Evolutionary conservation across 495 filamentous ascomycete species (phyloP), one percentile per base, ranked within the genome.

Genomic region (Hyaloscypha hepaticicola): DNA sequence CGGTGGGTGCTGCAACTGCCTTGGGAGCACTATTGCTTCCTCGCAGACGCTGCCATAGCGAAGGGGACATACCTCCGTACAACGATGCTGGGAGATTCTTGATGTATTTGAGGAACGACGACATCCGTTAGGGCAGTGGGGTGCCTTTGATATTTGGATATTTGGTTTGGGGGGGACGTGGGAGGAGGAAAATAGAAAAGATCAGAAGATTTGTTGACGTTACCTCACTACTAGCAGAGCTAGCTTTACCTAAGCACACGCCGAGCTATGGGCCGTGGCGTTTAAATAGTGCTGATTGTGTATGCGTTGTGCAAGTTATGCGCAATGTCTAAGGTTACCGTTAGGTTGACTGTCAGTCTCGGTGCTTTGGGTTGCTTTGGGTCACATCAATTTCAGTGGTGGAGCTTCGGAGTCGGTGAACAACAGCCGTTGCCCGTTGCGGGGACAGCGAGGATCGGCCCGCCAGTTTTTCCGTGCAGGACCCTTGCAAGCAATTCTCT

Each of bases 11-110:
- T 49, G 11, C 29, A 22, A 38, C 19, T 25, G 55, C 60, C 6
- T 41, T 27, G 31, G 63, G 67, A 24, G 28, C 26, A 21, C 16
- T 50, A 1, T 52, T 31, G 11, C 53, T 53, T 6, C 59, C 63
- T 50, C 55, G 8, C n/a, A 69, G 58, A 11, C 67, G 67, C 27
- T 29, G 22, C 49, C 71, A 60, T 26, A 70, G 63, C 16, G 59
- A 45, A 29, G 29, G 28, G 24, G 72, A 67, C 66, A 73, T 73
- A 52, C 27, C 21, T 8, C 59, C 57, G 14, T n/a, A 58, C 14
- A 71, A 29, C 21, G 59, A 64, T 26, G 66, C 60, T 9, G 67
- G 25, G 34, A 50, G 11, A 24, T 52, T 28, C 62, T 55, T 41
- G 25, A 73, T 22, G 21, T 16, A 34, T 26, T 51, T 63, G 31